Evolutionary conservation across 495 filamentous ascomycete genomes (phyloP).

Genomic region (Choiromyces venosus): DNA sequence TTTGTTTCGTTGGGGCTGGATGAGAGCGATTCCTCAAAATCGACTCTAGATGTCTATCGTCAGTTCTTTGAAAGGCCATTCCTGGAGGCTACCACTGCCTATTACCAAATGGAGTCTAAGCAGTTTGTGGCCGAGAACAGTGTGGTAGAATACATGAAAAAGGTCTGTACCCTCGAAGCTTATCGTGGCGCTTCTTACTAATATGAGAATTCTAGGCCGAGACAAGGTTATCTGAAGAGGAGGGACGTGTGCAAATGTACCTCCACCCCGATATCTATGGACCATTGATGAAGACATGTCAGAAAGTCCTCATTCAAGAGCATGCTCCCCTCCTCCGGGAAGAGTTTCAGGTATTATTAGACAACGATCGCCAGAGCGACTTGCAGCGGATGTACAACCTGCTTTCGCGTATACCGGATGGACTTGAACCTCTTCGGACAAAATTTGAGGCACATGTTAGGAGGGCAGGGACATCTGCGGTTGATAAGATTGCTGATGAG

Average conservation of each 20-base stretch:
- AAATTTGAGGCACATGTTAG: constrained; percentile 91
- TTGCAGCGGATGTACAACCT: constrained; percentile 95
- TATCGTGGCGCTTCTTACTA: constrained; percentile 6
- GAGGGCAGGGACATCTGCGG: constrained; percentile 76
- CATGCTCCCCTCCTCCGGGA: constrained; percentile 80
- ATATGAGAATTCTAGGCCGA: constrained; percentile 54
- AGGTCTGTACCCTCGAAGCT: constrained; percentile 44
- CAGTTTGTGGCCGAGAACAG: constrained; percentile 94
- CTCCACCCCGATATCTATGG: constrained; percentile 81
- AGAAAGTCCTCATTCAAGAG: constrained; percentile 79
- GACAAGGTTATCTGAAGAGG: constrained; percentile 83
- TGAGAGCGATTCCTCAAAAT: constrained; percentile 85
- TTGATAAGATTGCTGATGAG: constrained; percentile 84
- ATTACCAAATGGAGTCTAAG: constrained; percentile 88
- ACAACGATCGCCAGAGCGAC: constrained; percentile 91
- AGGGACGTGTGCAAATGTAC: constrained; percentile 87
- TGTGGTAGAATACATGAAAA: constrained; percentile 99
- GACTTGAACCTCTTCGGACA: constrained; percentile 78
- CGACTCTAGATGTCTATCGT: constrained; percentile 90
- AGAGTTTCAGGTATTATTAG: constrained; percentile 92
- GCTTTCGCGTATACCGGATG: constrained; percentile 82
- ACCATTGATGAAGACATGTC: constrained; percentile 77
- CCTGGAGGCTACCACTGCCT: constrained; percentile 72
- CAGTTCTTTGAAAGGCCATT: constrained; percentile 88
- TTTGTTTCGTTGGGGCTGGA: constrained; percentile 95